Conservation (phyloP, 2,329 filamentous ascomycete genomes). For the Tothia fuscella region DNA sequence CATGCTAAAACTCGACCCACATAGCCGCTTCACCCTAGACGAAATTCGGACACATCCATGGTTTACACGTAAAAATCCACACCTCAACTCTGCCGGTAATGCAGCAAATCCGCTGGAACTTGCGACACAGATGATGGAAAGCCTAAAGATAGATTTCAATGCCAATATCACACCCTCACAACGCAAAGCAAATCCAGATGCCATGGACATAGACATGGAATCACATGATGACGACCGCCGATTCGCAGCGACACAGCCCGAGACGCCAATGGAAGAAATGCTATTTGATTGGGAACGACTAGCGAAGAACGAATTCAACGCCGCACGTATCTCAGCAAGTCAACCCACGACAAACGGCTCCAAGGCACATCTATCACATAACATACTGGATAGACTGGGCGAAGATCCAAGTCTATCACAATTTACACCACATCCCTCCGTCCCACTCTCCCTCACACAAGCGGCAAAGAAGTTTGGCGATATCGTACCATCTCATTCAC, state of each 20-base stretch:
- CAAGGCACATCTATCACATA: slow-evolving; percentile 18
- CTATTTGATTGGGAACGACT: slow-evolving; percentile 85
- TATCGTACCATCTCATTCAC: slow-evolving; percentile 74
- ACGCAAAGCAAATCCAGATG: slow-evolving; percentile 35
- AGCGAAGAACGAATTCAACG: too few species aligned
- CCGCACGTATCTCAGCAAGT: slow-evolving; percentile 35
- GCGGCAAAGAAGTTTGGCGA: slow-evolving; percentile 79
- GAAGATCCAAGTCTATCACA: slow-evolving; percentile 79
- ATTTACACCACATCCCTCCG: slow-evolving; percentile 66
- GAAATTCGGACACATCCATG: slow-evolving; percentile 86
- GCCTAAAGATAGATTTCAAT: slow-evolving; percentile 78
- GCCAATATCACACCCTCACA: slow-evolving; percentile 44
- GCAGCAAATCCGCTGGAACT: slow-evolving; percentile 69
- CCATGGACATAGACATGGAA: slow-evolving; percentile 57
- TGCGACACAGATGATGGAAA: slow-evolving; percentile 91
- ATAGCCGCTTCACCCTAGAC: slow-evolving; percentile 69
- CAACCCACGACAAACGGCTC: slow-evolving; percentile 34
- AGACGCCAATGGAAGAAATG: slow-evolving; percentile 60
- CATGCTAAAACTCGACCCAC: slow-evolving; percentile 76
- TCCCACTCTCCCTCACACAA: slow-evolving; percentile 79
- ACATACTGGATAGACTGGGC: slow-evolving; percentile 51
- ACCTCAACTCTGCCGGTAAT: slow-evolving; percentile 61
- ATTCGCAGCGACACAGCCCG: slow-evolving; percentile 76
- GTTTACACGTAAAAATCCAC: slow-evolving; percentile 75
- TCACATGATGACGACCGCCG: slow-evolving; percentile 31